Conservation (phyloP, 495 filamentous ascomycete genomes). For the Aeminium ludgeri region DNA sequence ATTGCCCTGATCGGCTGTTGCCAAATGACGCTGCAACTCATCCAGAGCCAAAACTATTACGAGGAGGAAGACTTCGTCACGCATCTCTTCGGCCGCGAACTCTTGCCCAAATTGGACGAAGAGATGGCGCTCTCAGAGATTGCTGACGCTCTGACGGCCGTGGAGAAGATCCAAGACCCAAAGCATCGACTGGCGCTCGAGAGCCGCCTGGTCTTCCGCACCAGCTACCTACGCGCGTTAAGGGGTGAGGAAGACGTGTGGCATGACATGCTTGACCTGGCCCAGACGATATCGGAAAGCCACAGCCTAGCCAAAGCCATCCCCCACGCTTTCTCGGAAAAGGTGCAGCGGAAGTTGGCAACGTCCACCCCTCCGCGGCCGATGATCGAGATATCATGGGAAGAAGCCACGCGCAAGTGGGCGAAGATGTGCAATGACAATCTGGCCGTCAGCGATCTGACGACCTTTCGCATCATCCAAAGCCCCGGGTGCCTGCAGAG, state of each 20-base stretch:
- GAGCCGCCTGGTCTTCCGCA: slow-evolving; percentile 45
- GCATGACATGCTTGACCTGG: not conserved
- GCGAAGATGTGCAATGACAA: slow-evolving; percentile 56
- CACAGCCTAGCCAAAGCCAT: slow-evolving; percentile 47
- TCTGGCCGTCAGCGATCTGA: slow-evolving; percentile 28
- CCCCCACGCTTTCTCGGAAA: slow-evolving; percentile 66
- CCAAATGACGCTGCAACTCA: slow-evolving; percentile 54
- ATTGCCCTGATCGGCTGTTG: slow-evolving; percentile 70
- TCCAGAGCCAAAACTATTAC: slow-evolving; percentile 66
- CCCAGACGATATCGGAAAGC: slow-evolving; percentile 34
- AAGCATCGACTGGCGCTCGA: slow-evolving; percentile 33
- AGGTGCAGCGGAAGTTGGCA: slow-evolving; percentile 74
- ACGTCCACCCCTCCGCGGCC: slow-evolving; percentile 87
- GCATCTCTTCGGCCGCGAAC: slow-evolving; percentile 64
- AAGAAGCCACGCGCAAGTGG: slow-evolving; percentile 54
- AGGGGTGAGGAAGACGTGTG: slow-evolving; percentile 1
- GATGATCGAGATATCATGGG: slow-evolving; percentile 58
- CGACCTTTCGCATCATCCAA: slow-evolving; percentile 29
- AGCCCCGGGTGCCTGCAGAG: slow-evolving; percentile 42
- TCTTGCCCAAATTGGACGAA: slow-evolving; percentile 47
- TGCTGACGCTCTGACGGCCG: too few relatives aligned
- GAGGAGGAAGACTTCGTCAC: slow-evolving; percentile 97
- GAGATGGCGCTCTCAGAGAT: not conserved
- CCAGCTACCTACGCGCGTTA: slow-evolving; percentile 17
- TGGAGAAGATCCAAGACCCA: too few relatives aligned